These are phyloP conservation scores for Fennellomyces sp. DNA, from an alignment of 371 early-diverging fungal species.

Conservation along the genomic window DNA sequence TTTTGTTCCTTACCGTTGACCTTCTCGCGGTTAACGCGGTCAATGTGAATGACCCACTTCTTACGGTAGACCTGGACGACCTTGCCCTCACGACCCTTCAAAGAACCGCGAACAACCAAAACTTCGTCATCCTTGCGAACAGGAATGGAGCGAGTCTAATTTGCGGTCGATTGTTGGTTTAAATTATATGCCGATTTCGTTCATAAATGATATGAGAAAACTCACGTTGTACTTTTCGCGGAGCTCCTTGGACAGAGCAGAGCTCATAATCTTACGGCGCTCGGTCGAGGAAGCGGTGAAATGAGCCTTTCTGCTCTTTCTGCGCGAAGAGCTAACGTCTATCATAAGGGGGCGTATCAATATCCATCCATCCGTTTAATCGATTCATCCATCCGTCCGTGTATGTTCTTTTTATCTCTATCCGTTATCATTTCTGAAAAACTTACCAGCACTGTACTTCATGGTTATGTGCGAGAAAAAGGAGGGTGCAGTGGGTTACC, in stretches of 20 bases:
- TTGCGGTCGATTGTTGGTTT: no score
- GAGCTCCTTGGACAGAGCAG: constrained; percentile 96
- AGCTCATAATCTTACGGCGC: constrained; percentile 96
- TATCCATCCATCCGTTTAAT: constrained; percentile 15
- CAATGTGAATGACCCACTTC: constrained; percentile 98
- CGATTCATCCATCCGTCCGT: constrained; percentile 14
- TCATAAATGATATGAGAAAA: neutral
- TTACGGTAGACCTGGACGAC: constrained; percentile 95
- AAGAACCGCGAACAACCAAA: constrained; percentile 89
- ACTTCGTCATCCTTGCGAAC: constrained; percentile 98
- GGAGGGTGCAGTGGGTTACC: constrained; percentile 8
- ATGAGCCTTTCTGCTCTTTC: constrained; percentile 98
- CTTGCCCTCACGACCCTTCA: constrained; percentile 98
- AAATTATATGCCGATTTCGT: neutral
- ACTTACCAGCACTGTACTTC: constrained; percentile 50
- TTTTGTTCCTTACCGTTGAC: constrained; percentile 85
- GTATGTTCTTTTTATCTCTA: neutral
- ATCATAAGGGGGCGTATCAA: constrained; percentile 18
- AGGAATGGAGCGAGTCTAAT: constrained; percentile 88
- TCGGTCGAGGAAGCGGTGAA: constrained; percentile 95
- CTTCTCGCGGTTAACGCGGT: constrained; percentile 96
- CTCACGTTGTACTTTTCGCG: constrained; percentile 92
- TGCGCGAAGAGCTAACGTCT: constrained; percentile 93
- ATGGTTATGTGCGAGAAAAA: constrained; percentile 21
- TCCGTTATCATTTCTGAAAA: neutral